These are phyloP conservation scores for Plasmodium ovale DNA, from an alignment of 169 alveolate genomes.

Conservation along the genomic window DNA sequence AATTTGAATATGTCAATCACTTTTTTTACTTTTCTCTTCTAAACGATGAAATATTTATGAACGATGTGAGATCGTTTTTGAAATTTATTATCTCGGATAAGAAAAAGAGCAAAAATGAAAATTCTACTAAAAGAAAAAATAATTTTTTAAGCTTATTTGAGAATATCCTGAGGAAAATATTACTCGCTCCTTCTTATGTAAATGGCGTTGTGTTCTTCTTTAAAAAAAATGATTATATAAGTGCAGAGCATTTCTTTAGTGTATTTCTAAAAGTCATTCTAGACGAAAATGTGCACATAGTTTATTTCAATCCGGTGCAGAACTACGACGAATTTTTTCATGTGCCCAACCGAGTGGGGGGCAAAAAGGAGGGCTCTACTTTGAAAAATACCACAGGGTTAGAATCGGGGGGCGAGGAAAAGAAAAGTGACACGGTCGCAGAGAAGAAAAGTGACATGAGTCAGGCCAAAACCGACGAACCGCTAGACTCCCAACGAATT, in stretches of 20 bases:
- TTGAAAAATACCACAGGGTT: background rate
- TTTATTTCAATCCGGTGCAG: slow-evolving; percentile 52
- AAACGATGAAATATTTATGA: slow-evolving; percentile 55
- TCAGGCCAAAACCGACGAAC: background rate
- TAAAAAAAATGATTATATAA: slow-evolving; percentile 66
- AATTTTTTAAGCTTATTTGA: slow-evolving; percentile 18
- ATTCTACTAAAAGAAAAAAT: slow-evolving; percentile 36
- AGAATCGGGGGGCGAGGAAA: background rate
- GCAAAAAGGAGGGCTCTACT: background rate
- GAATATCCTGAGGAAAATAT: slow-evolving; percentile 27
- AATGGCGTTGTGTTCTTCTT: slow-evolving; percentile 58
- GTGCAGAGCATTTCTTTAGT: slow-evolving; percentile 33
- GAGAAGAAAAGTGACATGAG: background rate
- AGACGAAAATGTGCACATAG: slow-evolving; percentile 34
- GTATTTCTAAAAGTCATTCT: slow-evolving; percentile 4
- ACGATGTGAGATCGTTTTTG: slow-evolving; percentile 23
- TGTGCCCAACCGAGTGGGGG: background rate
- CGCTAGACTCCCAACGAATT: slow-evolving; percentile 16
- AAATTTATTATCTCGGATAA: slow-evolving; percentile 20
- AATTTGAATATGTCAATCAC: slow-evolving; percentile 36
- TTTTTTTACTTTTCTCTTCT: slow-evolving; percentile 55
- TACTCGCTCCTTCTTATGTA: slow-evolving; percentile 48
- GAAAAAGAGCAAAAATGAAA: slow-evolving; percentile 46
- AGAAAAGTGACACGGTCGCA: background rate
- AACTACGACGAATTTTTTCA: slow-evolving; percentile 28